A percentile compares a stretch with the other conserved stretches of the same genome.
These are phyloP conservation scores for Flammula alnicola DNA, from an alignment of 1,284 basidiomycete species.

Conservation along the genomic window DNA sequence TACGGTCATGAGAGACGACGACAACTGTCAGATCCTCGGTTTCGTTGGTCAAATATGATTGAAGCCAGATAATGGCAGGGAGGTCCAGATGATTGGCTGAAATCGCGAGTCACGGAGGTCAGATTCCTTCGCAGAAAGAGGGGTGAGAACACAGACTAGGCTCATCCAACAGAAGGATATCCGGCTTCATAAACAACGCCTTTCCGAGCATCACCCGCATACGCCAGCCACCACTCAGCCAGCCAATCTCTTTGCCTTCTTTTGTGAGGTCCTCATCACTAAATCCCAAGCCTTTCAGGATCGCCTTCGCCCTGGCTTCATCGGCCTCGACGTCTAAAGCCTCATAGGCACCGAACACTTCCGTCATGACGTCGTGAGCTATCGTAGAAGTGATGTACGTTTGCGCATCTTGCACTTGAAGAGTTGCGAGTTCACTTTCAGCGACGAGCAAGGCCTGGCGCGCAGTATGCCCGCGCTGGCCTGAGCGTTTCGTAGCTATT, in stretches of 20 bases:
- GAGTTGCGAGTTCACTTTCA: constrained; percentile 46
- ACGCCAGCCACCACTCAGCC: constrained; percentile 73
- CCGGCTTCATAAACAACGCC: constrained; percentile 75
- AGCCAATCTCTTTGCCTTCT: constrained; percentile 28
- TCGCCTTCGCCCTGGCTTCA: constrained; percentile 57
- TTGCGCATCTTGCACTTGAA: constrained; percentile 26
- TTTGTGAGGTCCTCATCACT: constrained; percentile 47
- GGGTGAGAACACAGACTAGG: constrained; percentile 33
- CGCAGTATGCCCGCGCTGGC: constrained; percentile 63
- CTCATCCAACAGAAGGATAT: constrained; percentile 61
- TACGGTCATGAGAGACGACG: constrained; percentile 74
- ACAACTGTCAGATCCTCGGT: constrained; percentile 54
- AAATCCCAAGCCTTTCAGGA: constrained; percentile 73
- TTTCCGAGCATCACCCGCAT: constrained; percentile 76
- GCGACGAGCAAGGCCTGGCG: constrained; percentile 57
- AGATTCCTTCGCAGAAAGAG: too few species aligned
- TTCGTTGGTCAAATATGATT: constrained; percentile 52
- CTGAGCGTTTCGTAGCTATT: constrained; percentile 60
- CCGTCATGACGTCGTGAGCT: constrained; percentile 33
- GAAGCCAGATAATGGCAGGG: constrained; percentile 70
- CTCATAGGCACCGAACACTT: constrained; percentile 34
- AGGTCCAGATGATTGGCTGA: constrained; percentile 43
- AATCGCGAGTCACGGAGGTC: too few species aligned
- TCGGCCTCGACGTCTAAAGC: constrained; percentile 47
- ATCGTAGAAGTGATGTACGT: constrained; percentile 29